These are phyloP conservation scores for Curvularia sp. DNA, from an alignment of 2,329 filamentous ascomycete genomes.

Conservation along the genomic window DNA sequence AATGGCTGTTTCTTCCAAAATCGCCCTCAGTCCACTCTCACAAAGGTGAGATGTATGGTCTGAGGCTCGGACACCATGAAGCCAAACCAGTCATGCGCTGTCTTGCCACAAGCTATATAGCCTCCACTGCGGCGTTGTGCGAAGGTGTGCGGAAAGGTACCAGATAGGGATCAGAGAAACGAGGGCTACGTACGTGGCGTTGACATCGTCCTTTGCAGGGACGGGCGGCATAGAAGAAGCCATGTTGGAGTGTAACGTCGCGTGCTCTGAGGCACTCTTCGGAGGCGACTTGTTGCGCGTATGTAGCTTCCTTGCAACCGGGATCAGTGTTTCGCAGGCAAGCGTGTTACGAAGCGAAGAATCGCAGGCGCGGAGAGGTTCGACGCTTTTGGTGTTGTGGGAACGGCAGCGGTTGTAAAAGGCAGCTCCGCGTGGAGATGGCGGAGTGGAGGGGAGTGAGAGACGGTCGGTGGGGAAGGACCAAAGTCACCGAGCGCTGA, in stretches of 20 bases:
- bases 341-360: slow-evolving; percentile 1
- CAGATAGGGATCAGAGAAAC: background rate
- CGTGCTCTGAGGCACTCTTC: slow-evolving; percentile 46
- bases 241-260: slow-evolving; percentile 40
- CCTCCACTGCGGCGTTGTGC: background rate
- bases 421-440: slow-evolving; percentile 8
- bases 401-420: slow-evolving; percentile 7
- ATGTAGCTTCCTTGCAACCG: slow-evolving; percentile 36
- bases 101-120: background rate
- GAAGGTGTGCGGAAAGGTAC: background rate
- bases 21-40: background rate
- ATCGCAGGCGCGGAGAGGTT: background rate
- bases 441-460: slow-evolving; percentile 16
- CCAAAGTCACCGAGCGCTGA: slow-evolving; percentile 12
- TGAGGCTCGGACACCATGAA: background rate
- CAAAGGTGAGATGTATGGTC: background rate
- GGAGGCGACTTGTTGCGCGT: slow-evolving; percentile 45
- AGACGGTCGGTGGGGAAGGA: slow-evolving; percentile 10
- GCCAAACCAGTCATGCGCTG: background rate
- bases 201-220: slow-evolving; percentile 64
- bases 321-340: slow-evolving; percentile 16
- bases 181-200: slow-evolving; percentile 63
- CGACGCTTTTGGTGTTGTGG: slow-evolving; percentile 1
- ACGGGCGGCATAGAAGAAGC: slow-evolving; percentile 51
- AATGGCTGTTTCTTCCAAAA: background rate